Evolutionary conservation across 768 basidiomycete genomes (phyloP).

Genomic region (Auriscalpium vulgare): DNA sequence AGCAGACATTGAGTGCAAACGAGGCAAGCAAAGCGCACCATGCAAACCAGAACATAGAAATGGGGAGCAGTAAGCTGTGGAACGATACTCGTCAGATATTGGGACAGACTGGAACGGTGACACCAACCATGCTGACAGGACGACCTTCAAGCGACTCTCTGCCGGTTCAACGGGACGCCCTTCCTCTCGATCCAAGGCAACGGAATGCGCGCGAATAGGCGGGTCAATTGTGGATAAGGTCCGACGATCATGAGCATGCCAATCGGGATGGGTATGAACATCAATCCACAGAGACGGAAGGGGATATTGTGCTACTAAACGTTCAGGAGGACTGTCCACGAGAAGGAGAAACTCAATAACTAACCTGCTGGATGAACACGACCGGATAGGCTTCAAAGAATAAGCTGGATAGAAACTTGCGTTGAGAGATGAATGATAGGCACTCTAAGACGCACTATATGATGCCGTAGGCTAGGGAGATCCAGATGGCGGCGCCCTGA

Average conservation of each 20-base stretch:
- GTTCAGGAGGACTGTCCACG: not conserved
- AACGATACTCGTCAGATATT: not conserved
- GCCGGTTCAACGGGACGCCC: not conserved
- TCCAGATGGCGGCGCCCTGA: slow-evolving; percentile 16
- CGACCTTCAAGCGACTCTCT: slow-evolving; percentile 15
- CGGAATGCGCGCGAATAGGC: slow-evolving; percentile 7
- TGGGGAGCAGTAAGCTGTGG: slow-evolving; percentile 11
- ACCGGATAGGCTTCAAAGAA: slow-evolving; percentile 18
- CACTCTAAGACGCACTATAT: slow-evolving; percentile 10
- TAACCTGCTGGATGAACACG: slow-evolving; percentile 16
- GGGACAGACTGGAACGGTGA: not conserved
- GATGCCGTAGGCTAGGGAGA: slow-evolving; percentile 18
- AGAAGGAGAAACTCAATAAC: not conserved
- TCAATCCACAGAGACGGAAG: slow-evolving; percentile 15
- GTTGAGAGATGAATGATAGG: not conserved
- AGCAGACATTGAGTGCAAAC: too few relatives aligned
- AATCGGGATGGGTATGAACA: slow-evolving; percentile 15
- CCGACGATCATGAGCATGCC: slow-evolving; percentile 14
- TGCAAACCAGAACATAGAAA: slow-evolving; percentile 20
- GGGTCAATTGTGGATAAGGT: slow-evolving; percentile 3
- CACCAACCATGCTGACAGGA: slow-evolving; percentile 15
- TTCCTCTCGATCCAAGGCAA: slow-evolving; percentile 11
- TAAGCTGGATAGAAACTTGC: slow-evolving; percentile 7
- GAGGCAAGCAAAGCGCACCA: slow-evolving; percentile 11
- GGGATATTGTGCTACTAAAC: slow-evolving; percentile 13